Base-by-base conservation (phyloP, 345 rosid genomes). In the Moricandia arvensis region DNA sequence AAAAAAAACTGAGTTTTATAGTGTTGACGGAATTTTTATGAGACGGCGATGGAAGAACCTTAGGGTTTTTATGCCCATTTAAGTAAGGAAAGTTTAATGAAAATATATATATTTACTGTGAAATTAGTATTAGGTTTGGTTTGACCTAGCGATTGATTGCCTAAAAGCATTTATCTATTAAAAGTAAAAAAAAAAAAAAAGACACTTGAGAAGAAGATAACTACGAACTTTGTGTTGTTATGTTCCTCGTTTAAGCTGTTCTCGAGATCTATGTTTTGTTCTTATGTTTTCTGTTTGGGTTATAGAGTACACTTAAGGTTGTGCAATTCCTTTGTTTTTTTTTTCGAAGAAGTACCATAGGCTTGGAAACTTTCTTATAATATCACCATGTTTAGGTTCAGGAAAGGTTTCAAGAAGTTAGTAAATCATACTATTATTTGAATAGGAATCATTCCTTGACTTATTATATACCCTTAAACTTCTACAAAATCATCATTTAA, bases 41-140 rank as follows among this genome's bases (percentile, higher is more conserved):
- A 78, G 96, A 91, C 97, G 97, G 97, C 96, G 91, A 85, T 85
- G 79, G 85, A 91, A 89, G 92, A 91, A 55, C 88, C 96, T 95
- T 91, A 88, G 97, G 98, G 93, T 72, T 90, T 90, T 93, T 89
- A 89, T 66, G 77, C 71, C 24, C 74, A n/a, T n/a, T n/a, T n/a
- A n/a, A n/a, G n/a, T n/a, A n/a, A n/a, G n/a, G n/a, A 69, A 74
- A 83, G 76, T 35, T 35, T 80, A 78, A 80, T 74, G 77, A 72
- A 73, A 66, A 41, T 8, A 35, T 35, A 35, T 2, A 30, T 33
- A 41, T 10, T 66, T 66, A 66, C 68, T 41, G 70, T 30, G 31
- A n/a, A 16, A 64, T 37, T 33, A 29, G 26, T 30, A 70, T 26
- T 34, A 73, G 71, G 71, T 45, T 75, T 75, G 68, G 79, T 68